phyloP scores from a whole-genome alignment of 257 asterid species.

The Penstemon davidsonii region DNA sequence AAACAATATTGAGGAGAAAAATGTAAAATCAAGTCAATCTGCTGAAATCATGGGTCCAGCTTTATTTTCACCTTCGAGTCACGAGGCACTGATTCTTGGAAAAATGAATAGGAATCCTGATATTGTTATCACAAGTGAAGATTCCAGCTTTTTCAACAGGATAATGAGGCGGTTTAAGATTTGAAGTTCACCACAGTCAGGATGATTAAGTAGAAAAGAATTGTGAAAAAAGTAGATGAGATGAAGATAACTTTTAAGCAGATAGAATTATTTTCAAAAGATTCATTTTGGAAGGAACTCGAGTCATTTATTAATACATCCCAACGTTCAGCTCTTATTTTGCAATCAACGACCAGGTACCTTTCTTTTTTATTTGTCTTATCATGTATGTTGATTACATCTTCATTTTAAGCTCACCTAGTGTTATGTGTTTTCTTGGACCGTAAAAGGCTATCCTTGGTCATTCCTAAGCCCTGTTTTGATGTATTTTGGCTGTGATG shows the following conservation, averaged over 20 bases:
- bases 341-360: constrained; percentile 70
- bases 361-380: constrained; percentile 7
- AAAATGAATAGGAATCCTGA: constrained; percentile 25
- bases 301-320: constrained; percentile 50
- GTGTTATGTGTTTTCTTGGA: no score
- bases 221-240: constrained; percentile 29
- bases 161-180: no score
- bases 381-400: constrained; percentile 1
- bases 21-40: constrained; percentile 27
- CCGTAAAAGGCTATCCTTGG: not conserved
- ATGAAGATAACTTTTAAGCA: constrained; percentile 25
- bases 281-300: constrained; percentile 71
- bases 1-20: constrained; percentile 28
- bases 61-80: constrained; percentile 47
- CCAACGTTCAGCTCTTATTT: constrained; percentile 44
- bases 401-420: not conserved
- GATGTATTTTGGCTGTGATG: no score
- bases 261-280: constrained; percentile 44
- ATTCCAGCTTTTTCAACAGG: constrained; percentile 23
- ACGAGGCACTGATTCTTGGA: constrained; percentile 31
- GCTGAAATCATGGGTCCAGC: constrained; percentile 31
- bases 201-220: constrained; percentile 33
- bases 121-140: constrained; percentile 26
- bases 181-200: constrained; percentile 34
- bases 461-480: not conserved